Evolutionary conservation across 2,329 filamentous ascomycete species (phyloP).

Genomic region (Dactylellina parvicollis): DNA sequence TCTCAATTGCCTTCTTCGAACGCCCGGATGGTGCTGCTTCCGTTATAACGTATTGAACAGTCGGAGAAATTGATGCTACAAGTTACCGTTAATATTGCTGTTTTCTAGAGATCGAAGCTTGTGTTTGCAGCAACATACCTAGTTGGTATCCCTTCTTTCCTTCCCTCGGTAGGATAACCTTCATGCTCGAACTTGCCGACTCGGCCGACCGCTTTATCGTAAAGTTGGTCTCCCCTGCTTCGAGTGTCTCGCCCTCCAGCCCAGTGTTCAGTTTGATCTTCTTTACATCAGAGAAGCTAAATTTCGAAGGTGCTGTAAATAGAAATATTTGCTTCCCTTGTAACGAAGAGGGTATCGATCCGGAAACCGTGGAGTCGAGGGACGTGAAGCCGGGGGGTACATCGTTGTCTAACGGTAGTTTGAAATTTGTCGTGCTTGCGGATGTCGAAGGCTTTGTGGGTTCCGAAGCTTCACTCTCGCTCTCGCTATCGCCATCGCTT

Average conservation of each 20-base stretch:
- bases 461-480: constrained; percentile 30
- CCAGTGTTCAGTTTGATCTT: constrained; percentile 46
- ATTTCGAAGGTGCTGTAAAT: constrained; percentile 47
- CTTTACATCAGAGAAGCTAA: constrained; percentile 43
- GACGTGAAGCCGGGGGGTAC: constrained; percentile 37
- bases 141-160: constrained; percentile 55
- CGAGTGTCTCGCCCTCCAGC: constrained; percentile 42
- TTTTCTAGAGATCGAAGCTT: background rate
- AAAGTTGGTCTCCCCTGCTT: constrained; percentile 28
- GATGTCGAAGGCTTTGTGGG: constrained; percentile 13
- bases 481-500: constrained; percentile 6
- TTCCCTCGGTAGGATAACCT: constrained; percentile 39
- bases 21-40: constrained; percentile 25
- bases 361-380: constrained; percentile 17
- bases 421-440: constrained; percentile 19
- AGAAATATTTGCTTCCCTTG: constrained; percentile 46
- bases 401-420: constrained; percentile 37
- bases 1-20: constrained; percentile 9
- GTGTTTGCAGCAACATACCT: constrained; percentile 37
- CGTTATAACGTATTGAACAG: constrained; percentile 54
- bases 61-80: constrained; percentile 44
- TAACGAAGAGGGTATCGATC: constrained; percentile 40
- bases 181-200: constrained; percentile 43
- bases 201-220: constrained; percentile 36
- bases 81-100: background rate